Base-by-base conservation (phyloP, 805 yeast species). In the Pichia phayaonensis region DNA sequence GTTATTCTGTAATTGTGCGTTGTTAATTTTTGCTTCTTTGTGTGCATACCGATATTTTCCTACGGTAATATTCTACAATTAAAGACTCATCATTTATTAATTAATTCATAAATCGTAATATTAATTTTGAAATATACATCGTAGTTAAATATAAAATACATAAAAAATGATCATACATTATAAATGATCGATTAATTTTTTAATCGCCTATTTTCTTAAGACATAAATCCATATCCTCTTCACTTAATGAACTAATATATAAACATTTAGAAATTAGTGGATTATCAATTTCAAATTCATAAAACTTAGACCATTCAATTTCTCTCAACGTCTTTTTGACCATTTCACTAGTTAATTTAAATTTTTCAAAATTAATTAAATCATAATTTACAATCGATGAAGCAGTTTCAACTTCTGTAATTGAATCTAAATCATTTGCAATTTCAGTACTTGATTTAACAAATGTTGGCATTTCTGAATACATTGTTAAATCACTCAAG, bases 261-360 rank as follows among this genome's bases (percentile, higher is more conserved):
- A 90, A 75, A 66, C 97, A 90, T 63, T 84, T 88, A 49, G 95
- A 83, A 54, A 92, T 64, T 22, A 90, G 64, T 46, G 87, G 90
- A 13, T 78, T 75, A 47, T 85, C 73, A 2, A 72, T 67, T 45
- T 72, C 65, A 47, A 85, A 69, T 15, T 72, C 61, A 70, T 89
- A 90, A 52, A 84, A 73, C 44, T 74, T 74, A 0, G 95, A 81
- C 90, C 96, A 88, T 60, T 88, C 96, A 46, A 90, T 87, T 59
- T 85, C 79, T 61, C 86, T 86, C 39, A 89, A 76, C 50, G 90
- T 75, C 11, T 83, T 80, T 63, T 86, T 84, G 38, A 88, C 88
- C 45, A 89, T 81, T 53, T 80, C 79, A 5, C 95, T 89, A 10
- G 88, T 76, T 4, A 84, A 81, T 54, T 84, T 74, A 67, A 86